Conservation (phyloP, 257 asterid genomes). For the Cordia subcordata region DNA sequence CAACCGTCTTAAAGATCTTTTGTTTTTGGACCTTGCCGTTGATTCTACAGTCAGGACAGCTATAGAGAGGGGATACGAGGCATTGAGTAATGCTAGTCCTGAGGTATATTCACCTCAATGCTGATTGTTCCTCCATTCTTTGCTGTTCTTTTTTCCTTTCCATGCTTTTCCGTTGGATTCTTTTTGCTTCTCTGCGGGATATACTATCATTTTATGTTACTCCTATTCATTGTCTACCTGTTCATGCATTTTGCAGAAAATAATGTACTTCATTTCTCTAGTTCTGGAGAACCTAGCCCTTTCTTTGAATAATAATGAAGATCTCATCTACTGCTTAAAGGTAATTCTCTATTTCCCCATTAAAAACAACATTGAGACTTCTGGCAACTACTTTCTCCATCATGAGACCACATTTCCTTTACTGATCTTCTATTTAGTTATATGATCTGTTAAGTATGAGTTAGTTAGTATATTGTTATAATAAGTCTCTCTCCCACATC, state of each 20-base stretch:
- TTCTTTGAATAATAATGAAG: slow-evolving; percentile 79
- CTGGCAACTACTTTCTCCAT: background rate
- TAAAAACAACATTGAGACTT: background rate
- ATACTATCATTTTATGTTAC: background rate
- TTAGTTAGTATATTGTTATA: no score
- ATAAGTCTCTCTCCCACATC: no score
- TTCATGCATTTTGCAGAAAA: slow-evolving; percentile 57
- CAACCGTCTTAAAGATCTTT: slow-evolving; percentile 86
- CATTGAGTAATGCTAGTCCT: slow-evolving; percentile 66
- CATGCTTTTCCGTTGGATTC: slow-evolving; percentile 6
- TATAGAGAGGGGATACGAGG: slow-evolving; percentile 94
- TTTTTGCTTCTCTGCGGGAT: background rate
- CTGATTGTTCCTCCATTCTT: slow-evolving; percentile 1
- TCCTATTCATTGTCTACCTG: slow-evolving; percentile 9
- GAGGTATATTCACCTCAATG: slow-evolving; percentile 44
- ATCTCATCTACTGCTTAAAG: slow-evolving; percentile 89
- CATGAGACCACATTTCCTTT: background rate
- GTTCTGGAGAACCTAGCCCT: slow-evolving; percentile 87
- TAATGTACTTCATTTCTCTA: slow-evolving; percentile 83
- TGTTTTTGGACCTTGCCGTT: slow-evolving; percentile 89
- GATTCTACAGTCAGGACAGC: slow-evolving; percentile 97
- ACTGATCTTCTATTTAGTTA: slow-evolving; percentile 1
- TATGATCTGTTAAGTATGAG: no score
- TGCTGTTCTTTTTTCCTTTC: background rate
- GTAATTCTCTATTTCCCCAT: slow-evolving; percentile 31